phyloP scores from a whole-genome alignment of 352 stramenopile genomes.

The Phytophthora sansomeana region DNA sequence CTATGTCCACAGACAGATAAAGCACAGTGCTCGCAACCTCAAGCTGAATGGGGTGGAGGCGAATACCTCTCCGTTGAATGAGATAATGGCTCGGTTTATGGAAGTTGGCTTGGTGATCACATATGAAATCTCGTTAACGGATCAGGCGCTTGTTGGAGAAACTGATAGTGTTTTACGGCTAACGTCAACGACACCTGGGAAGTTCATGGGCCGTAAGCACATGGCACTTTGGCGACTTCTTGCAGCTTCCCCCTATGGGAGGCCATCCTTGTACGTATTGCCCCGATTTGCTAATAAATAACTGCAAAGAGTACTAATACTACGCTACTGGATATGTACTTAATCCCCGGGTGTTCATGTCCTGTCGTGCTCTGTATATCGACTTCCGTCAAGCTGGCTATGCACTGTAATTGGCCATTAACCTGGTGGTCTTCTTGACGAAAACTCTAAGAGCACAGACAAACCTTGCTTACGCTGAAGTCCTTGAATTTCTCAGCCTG shows the following conservation, averaged over 20 bases:
- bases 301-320: background rate
- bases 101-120: conserved; percentile 28
- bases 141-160: conserved; percentile 30
- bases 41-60: conserved; percentile 3
- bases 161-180: conserved; percentile 8
- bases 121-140: conserved; percentile 37
- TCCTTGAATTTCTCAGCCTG: background rate
- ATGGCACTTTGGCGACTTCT: conserved; percentile 29
- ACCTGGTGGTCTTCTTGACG: conserved; percentile 6
- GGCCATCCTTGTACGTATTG: conserved; percentile 21
- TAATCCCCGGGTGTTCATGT: background rate
- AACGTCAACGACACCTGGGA: background rate
- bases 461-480: background rate
- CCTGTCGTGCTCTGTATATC: background rate
- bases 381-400: conserved; percentile 15
- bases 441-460: conserved; percentile 5
- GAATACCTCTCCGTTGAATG: conserved; percentile 2
- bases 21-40: conserved; percentile 18
- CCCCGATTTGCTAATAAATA: background rate
- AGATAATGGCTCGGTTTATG: conserved; percentile 28
- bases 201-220: conserved; percentile 40
- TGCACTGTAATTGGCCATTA: conserved; percentile 16
- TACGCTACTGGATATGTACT: background rate
- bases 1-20: conserved; percentile 18
- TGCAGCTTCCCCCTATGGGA: conserved; percentile 33